Conservation (phyloP, 148 eudicot genomes). For the Fagopyrum esculentum region DNA sequence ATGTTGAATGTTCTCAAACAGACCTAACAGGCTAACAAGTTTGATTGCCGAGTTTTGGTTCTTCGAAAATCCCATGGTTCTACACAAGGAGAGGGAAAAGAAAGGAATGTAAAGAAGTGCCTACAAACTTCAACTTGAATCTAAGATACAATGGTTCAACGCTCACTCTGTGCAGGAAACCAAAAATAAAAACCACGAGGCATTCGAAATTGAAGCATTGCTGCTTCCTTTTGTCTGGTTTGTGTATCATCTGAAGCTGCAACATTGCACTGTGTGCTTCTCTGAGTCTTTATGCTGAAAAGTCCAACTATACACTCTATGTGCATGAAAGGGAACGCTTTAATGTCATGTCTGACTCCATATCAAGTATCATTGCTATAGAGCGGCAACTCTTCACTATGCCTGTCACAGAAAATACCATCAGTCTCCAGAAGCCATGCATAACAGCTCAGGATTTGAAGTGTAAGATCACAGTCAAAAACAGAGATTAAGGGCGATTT, state of each 20-base stretch:
- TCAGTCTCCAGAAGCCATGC: neutral
- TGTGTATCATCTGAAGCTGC: neutral
- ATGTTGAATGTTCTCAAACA: conserved; percentile 1
- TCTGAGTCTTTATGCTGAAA: neutral
- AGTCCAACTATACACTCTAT: conserved; percentile 10
- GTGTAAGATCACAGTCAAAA: no score
- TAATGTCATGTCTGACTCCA: neutral
- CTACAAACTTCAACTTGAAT: neutral
- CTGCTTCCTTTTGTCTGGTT: neutral
- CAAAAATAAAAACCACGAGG: conserved; percentile 7
- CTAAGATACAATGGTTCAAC: neutral
- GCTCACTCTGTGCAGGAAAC: conserved; percentile 4
- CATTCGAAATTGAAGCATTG: neutral
- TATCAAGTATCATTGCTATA: conserved; percentile 8
- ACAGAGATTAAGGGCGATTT: no score
- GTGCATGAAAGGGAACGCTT: conserved; percentile 5
- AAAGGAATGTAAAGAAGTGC: neutral
- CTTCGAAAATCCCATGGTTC: neutral
- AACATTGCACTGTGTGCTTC: neutral
- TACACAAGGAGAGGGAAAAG: neutral
- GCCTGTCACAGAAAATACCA: conserved; percentile 1
- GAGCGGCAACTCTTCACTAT: conserved; percentile 13
- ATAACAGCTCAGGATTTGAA: neutral
- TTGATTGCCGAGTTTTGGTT: no score
- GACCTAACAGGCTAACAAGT: neutral